phyloP scores from a whole-genome alignment of 106 monocot genomes.

The Gastrodia elata region DNA sequence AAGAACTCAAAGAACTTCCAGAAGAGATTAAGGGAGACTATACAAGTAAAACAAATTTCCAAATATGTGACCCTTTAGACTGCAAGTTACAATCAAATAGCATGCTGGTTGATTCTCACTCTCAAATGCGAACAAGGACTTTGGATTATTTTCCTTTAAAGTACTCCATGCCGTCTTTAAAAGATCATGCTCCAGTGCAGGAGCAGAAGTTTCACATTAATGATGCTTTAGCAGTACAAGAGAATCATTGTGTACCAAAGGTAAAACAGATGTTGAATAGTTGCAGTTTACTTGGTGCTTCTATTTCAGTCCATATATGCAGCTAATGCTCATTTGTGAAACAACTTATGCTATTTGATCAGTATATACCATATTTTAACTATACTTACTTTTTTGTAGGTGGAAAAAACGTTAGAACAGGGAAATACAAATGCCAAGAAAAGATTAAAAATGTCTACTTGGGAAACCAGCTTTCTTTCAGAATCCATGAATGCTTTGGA shows the following conservation, averaged over 20 bases:
- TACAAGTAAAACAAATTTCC: slow-evolving; percentile 5
- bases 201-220: slow-evolving; percentile 6
- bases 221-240: slow-evolving; percentile 15
- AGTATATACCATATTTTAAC: neutral
- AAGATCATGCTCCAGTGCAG: slow-evolving; percentile 4
- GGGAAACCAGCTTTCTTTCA: slow-evolving; percentile 71
- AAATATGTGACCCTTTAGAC: neutral
- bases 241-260: slow-evolving; percentile 12
- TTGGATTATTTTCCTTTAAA: slow-evolving; percentile 11
- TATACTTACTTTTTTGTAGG: slow-evolving; percentile 21
- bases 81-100: slow-evolving; percentile 8
- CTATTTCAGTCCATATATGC: neutral
- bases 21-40: slow-evolving; percentile 7
- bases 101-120: neutral
- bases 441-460: slow-evolving; percentile 19
- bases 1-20: neutral
- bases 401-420: slow-evolving; percentile 7
- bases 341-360: neutral
- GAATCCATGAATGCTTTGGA: slow-evolving; percentile 43
- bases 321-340: neutral
- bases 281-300: neutral
- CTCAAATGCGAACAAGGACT: slow-evolving; percentile 3
- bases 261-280: slow-evolving; percentile 2
- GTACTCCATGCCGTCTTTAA: slow-evolving; percentile 9
- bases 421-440: slow-evolving; percentile 16